Evolutionary conservation across 2,329 filamentous ascomycete species (phyloP), one percentile per base, ranked within the genome.

Genomic region (Periglandula ipomoeae): DNA sequence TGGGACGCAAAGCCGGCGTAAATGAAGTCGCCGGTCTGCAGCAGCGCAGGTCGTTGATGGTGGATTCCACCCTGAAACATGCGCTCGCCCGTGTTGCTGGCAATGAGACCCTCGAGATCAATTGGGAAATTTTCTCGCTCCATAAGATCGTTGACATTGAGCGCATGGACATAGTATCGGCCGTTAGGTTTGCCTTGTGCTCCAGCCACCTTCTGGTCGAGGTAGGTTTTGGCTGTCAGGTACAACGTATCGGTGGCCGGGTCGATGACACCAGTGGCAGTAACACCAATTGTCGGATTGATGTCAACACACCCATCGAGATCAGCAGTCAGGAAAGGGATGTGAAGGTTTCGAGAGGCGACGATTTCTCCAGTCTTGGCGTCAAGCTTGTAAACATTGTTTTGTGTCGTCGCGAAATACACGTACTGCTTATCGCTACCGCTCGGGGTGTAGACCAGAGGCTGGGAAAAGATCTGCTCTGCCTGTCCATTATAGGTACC

Each of bases 361-460:
- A 79, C 54, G 20, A 79, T 74, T 3, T 62, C 67, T 20, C 76
- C 76, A 0, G 74, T 78, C 56, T 74, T 73, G 0, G 74, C 74
- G 55, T 80, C 66, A 27, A 80, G 60, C 52, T 76, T 79, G 58
- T 79, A 78, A 6, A 79, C 59, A 45, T 77, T 78, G 59, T 80
- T 81, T 56, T 78, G 75, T 0, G 75, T 76, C 0, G 77, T 79
- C 2, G 78, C 71, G 10, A 78, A 61, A 54, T 74, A 81, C 35
- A 81, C 69, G 48, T 73, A 76, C 61, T 81, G 76, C 9, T 67
- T 67, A 3, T 61, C 62, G 19, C 68, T 67, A 22, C 67, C 65
- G 13, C 57, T 63, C 5, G 73, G 68, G 1, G 78, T 81, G 60
- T 78, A 71, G 19, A 70, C 65, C 35, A 71, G 57, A 19, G 75